Evolutionary conservation across 2,329 filamentous ascomycete genomes (phyloP).

Genomic region (Mollisia scopiformis): DNA sequence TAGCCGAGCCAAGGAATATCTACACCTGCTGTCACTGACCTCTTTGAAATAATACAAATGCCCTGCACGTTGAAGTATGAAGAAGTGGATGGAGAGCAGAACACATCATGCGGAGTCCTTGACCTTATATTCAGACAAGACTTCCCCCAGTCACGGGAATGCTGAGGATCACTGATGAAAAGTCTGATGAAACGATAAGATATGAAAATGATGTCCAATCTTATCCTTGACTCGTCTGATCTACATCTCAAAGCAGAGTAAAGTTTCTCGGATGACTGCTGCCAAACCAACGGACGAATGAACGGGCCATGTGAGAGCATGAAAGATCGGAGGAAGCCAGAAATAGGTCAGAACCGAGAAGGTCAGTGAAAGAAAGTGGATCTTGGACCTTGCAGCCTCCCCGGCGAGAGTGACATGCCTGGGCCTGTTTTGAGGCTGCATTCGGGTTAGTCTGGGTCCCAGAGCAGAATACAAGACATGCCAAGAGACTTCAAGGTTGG

Average conservation of each 20-base stretch:
- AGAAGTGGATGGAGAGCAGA: constrained; percentile 25
- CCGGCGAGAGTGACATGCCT: constrained; percentile 11
- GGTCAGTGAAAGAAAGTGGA: constrained; percentile 8
- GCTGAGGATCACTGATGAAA: constrained; percentile 9
- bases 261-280: constrained; percentile 15
- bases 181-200: constrained; percentile 26
- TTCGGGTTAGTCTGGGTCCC: neutral
- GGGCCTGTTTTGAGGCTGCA: constrained; percentile 6
- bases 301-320: constrained; percentile 5
- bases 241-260: constrained; percentile 25
- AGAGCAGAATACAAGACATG: neutral
- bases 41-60: constrained; percentile 32
- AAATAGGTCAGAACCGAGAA: constrained; percentile 16
- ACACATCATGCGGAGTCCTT: constrained; percentile 8
- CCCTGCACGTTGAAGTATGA: constrained; percentile 26
- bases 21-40: constrained; percentile 18
- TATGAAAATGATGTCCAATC: constrained; percentile 16
- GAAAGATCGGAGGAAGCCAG: constrained; percentile 9
- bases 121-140: constrained; percentile 24
- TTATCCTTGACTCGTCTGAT: constrained; percentile 33
- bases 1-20: constrained; percentile 12
- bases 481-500: constrained; percentile 11
- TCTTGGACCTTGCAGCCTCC: neutral
- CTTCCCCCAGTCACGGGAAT: constrained; percentile 11
- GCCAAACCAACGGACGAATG: constrained; percentile 21